phyloP scores from a whole-genome alignment of 345 rosid genomes.

The Odontarrhena argentea region DNA sequence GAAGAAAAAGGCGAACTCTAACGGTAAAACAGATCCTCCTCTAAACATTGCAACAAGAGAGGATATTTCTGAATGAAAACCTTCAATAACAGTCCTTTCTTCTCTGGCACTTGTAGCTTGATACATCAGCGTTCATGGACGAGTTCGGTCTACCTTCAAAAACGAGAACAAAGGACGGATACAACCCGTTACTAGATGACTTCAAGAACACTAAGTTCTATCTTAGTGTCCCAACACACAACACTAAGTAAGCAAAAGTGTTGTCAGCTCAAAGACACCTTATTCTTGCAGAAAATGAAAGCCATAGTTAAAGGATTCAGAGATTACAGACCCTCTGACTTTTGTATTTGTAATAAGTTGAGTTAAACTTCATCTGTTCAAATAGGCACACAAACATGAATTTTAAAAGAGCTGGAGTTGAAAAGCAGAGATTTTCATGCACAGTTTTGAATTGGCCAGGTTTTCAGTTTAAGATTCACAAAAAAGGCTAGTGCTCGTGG shows the following conservation, averaged over 20 bases:
- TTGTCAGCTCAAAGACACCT: slow-evolving; percentile 20
- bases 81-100: neutral
- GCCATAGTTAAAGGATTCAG: neutral
- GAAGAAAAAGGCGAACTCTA: slow-evolving; percentile 84
- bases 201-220: slow-evolving; percentile 92
- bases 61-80: neutral
- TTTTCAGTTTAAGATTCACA: too few species aligned
- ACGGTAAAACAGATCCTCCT: slow-evolving; percentile 58
- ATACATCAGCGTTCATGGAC: slow-evolving; percentile 89
- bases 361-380: neutral
- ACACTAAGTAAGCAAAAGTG: slow-evolving; percentile 48
- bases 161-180: slow-evolving; percentile 88
- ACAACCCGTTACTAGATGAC: slow-evolving; percentile 93
- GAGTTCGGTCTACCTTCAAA: slow-evolving; percentile 89
- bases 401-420: neutral
- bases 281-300: slow-evolving; percentile 12
- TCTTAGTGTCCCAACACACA: slow-evolving; percentile 95
- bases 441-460: neutral
- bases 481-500: too few species aligned
- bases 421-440: too few species aligned
- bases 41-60: neutral
- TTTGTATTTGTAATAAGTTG: slow-evolving; percentile 8
- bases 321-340: neutral
- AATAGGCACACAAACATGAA: too few species aligned
- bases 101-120: slow-evolving; percentile 49